phyloP scores from a whole-genome alignment of 2,329 filamentous ascomycete genomes.

The Pseudogymnoascus sp. region DNA sequence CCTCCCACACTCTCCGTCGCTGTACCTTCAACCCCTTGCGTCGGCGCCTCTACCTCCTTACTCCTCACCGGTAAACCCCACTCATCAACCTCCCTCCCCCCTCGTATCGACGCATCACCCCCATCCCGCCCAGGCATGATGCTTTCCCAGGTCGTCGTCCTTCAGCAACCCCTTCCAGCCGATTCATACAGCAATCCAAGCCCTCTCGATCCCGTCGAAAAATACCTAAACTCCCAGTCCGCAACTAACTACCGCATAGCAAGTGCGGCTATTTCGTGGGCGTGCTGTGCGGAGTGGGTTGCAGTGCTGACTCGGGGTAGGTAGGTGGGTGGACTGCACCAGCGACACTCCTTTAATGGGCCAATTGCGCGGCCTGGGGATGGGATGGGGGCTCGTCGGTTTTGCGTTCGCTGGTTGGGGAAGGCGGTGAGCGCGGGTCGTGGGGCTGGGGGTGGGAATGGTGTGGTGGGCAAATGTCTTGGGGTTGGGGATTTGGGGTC shows the following conservation, averaged over 20 bases:
- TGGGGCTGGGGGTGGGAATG: not conserved
- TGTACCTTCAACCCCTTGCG: not conserved
- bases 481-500: not conserved
- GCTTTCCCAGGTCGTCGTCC: not conserved
- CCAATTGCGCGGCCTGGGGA: not conserved
- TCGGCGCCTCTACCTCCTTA: not conserved
- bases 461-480: not conserved
- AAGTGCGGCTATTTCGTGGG: not conserved
- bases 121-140: constrained; percentile 13
- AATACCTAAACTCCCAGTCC: not conserved
- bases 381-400: not conserved
- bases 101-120: constrained; percentile 23
- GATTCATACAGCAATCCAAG: not conserved
- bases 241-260: not conserved
- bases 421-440: not conserved
- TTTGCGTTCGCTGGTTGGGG: not conserved
- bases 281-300: not conserved
- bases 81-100: constrained; percentile 21
- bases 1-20: not conserved
- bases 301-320: not conserved
- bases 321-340: not conserved
- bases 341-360: not conserved
- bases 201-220: not conserved
- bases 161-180: not conserved
- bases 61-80: constrained; percentile 10